phyloP scores from a whole-genome alignment of 345 rosid genomes.

The Microthlaspi erraticum region DNA sequence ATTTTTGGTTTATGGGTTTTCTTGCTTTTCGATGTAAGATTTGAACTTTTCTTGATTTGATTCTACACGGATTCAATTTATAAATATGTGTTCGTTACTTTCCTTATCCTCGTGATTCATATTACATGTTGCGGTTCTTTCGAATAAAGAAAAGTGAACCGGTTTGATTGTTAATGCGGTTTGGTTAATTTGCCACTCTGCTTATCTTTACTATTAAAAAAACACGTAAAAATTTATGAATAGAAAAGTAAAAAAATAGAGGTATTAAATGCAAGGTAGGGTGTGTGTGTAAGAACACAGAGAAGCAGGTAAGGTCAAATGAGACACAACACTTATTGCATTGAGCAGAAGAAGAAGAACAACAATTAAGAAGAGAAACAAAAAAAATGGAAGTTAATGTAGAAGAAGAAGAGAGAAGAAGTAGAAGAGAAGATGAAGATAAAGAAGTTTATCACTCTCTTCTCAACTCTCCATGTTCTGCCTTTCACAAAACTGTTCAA shows the following conservation, averaged over 20 bases:
- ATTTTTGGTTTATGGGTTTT: neutral
- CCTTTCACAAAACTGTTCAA: slow-evolving; percentile 36
- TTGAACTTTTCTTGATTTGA: neutral
- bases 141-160: neutral
- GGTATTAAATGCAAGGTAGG: slow-evolving; percentile 42
- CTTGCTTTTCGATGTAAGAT: neutral
- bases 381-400: slow-evolving; percentile 38
- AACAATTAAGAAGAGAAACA: slow-evolving; percentile 10
- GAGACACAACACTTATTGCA: slow-evolving; percentile 40
- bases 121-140: neutral
- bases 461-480: slow-evolving; percentile 42
- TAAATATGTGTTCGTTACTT: neutral
- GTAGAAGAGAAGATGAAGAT: slow-evolving; percentile 34
- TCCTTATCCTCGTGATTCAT: neutral
- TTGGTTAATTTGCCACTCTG: slow-evolving; percentile 3
- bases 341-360: slow-evolving; percentile 33
- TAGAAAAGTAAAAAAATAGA: neutral
- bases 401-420: slow-evolving; percentile 37
- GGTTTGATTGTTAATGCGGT: neutral
- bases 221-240: slow-evolving; percentile 18
- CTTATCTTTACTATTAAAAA: neutral
- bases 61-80: neutral
- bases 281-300: slow-evolving; percentile 41
- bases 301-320: slow-evolving; percentile 41
- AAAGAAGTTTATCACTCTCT: slow-evolving; percentile 33